Evolutionary conservation across 768 basidiomycete genomes (phyloP).

Genomic region (Melanogaster broomeanus): DNA sequence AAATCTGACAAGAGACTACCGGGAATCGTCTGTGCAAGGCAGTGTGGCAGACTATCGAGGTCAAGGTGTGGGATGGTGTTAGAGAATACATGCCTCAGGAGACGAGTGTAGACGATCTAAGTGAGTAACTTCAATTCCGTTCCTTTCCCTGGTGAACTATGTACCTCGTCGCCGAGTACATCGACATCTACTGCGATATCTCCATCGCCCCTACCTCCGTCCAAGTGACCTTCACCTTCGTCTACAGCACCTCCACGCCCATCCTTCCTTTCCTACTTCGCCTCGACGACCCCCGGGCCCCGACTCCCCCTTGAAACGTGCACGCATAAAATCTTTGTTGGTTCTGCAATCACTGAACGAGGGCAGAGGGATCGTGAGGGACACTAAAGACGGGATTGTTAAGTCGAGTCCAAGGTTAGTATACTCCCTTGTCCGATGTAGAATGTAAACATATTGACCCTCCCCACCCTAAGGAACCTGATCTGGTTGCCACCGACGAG

Average conservation of each 20-base stretch:
- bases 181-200: neutral
- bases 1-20: no score
- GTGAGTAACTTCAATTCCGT: constrained; percentile 59
- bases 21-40: no score
- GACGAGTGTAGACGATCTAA: constrained; percentile 75
- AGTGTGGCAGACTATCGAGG: no score
- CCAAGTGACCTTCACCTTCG: constrained; percentile 6
- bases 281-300: constrained; percentile 87
- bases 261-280: constrained; percentile 63
- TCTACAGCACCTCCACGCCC: constrained; percentile 9
- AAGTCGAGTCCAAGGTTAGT: constrained; percentile 73
- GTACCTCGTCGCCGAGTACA: constrained; percentile 34
- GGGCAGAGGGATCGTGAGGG: constrained; percentile 13
- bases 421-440: neutral
- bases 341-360: constrained; percentile 57
- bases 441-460: neutral
- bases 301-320: constrained; percentile 70
- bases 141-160: no score
- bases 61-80: constrained; percentile 76
- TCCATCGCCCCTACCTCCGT: constrained; percentile 9
- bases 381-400: constrained; percentile 21
- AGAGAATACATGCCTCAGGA: constrained; percentile 70
- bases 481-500: constrained; percentile 79
- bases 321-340: constrained; percentile 72
- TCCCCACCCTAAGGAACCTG: constrained; percentile 68